Base-by-base conservation (phyloP, 352 stramenopile genomes). In the Phytophthora syringae region DNA sequence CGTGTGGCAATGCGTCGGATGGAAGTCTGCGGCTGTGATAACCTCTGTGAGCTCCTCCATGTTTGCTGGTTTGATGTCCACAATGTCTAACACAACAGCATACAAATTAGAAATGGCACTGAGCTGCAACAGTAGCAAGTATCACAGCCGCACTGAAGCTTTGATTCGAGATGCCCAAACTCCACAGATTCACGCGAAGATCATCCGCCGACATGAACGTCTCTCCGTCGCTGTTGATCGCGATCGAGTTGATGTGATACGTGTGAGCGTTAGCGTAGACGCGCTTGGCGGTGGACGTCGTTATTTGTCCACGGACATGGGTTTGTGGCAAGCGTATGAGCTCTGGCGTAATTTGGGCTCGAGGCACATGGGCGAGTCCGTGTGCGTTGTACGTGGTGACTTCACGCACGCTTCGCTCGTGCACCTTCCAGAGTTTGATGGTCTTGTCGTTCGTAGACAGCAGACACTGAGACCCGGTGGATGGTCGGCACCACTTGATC, bases 11-110 rank as follows among this genome's bases (percentile, higher is more conserved):
- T 98, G 82, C 43, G 77, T 89, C 36, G 96, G 96, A 67, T 99
- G 96, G 53, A 98, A 99, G 47, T 97, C 81, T 9, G 93, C 89
- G 9, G 90, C 80, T 37, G 96, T 98, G 68, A 99, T 99, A 24
- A 99, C 96, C 65, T 99, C 96, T 0, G 90, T 98, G 9, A 99
- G 88, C 56, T 99, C 95, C 47, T 99, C 95, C 96, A 99, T 99
- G 67, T 98, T 98, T 25, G 79, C 80, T 18, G 96, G 96, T 75
- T 99, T 99, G 58, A 99, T 98, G 72, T 99, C 96, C 16, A 99
- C 87, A 59, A 99, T 97, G 72, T 97, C 89, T 97, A 58, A 12
- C 56, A 18, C 7, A 50, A 52, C 32, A 34, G 48, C 7, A 37
- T 44, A 43, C 37, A 13, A 30, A 30, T 55, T 51, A 67, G 50